These are phyloP conservation scores for Ganoderma lucidum DNA, from an alignment of 1,284 basidiomycete genomes.

Conservation along the genomic window DNA sequence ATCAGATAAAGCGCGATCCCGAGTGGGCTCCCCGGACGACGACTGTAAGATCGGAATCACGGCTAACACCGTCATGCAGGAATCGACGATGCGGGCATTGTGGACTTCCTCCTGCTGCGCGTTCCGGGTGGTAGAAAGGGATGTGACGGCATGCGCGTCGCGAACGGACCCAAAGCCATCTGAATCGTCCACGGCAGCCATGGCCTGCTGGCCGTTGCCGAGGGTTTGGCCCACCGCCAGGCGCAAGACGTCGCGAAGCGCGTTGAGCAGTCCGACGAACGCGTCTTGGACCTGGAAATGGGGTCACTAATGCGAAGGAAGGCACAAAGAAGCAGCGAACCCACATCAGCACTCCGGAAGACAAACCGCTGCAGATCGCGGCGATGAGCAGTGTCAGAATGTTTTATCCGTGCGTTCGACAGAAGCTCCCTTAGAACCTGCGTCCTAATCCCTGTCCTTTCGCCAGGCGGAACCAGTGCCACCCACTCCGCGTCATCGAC, in stretches of 20 bases:
- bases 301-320: slow-evolving; percentile 1
- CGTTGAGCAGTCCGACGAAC: slow-evolving; percentile 49
- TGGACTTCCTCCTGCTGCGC: slow-evolving; percentile 39
- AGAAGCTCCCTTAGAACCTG: slow-evolving; percentile 54
- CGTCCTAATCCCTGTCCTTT: slow-evolving; percentile 71
- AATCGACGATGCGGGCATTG: slow-evolving; percentile 47
- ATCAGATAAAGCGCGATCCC: slow-evolving; percentile 71
- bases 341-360: slow-evolving; percentile 72
- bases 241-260: slow-evolving; percentile 50
- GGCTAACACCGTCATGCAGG: slow-evolving; percentile 63
- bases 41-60: slow-evolving; percentile 68
- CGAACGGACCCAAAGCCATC: slow-evolving; percentile 75
- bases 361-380: slow-evolving; percentile 56
- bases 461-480: slow-evolving; percentile 68
- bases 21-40: slow-evolving; percentile 60
- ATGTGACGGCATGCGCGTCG: slow-evolving; percentile 44
- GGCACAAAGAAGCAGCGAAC: slow-evolving; percentile 34
- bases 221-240: slow-evolving; percentile 37
- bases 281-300: slow-evolving; percentile 61
- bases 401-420: slow-evolving; percentile 19
- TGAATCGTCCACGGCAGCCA: slow-evolving; percentile 47
- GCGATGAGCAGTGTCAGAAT: slow-evolving; percentile 26
- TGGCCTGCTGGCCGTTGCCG: slow-evolving; percentile 6
- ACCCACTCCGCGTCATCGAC: slow-evolving; percentile 52
- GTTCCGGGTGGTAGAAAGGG: slow-evolving; percentile 34